Conservation (phyloP, 2,329 filamentous ascomycete species). For the Aspergillus sp. region DNA sequence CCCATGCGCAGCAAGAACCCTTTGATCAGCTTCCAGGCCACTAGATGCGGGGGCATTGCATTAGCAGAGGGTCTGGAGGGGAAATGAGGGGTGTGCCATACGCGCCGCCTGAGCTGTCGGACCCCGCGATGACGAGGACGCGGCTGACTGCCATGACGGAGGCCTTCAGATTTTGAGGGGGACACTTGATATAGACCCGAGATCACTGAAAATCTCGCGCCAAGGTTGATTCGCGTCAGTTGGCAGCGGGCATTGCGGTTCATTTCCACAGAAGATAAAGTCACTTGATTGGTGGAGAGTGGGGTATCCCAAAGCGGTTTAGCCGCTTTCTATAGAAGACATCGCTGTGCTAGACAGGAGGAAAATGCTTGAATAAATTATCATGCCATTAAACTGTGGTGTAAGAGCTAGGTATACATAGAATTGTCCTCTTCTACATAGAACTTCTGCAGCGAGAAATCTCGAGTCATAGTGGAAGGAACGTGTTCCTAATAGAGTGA, state of each 20-base stretch:
- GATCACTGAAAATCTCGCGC: neutral
- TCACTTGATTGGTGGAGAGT: conserved; percentile 21
- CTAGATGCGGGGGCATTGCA: conserved; percentile 53
- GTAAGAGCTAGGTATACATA: neutral
- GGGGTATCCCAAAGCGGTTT: neutral
- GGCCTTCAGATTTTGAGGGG: neutral
- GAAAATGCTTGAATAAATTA: neutral
- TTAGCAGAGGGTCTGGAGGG: conserved; percentile 20
- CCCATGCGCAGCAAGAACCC: conserved; percentile 87
- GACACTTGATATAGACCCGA: neutral
- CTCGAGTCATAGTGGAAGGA: too few species aligned
- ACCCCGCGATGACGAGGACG: conserved; percentile 83
- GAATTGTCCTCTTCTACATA: too few species aligned
- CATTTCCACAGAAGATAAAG: conserved; percentile 6
- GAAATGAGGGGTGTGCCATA: conserved; percentile 50
- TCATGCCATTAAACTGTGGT: neutral
- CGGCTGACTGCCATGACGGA: conserved; percentile 49
- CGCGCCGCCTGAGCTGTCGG: conserved; percentile 90
- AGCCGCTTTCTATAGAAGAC: neutral
- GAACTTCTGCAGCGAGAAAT: too few species aligned
- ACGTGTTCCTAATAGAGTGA: neutral
- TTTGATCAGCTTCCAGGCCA: conserved; percentile 93
- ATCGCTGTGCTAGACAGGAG: neutral
- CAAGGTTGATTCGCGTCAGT: neutral
- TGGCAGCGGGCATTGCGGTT: neutral